Base-by-base conservation (phyloP, 2,329 filamentous ascomycete genomes). In the Ramichloridium luteum region DNA sequence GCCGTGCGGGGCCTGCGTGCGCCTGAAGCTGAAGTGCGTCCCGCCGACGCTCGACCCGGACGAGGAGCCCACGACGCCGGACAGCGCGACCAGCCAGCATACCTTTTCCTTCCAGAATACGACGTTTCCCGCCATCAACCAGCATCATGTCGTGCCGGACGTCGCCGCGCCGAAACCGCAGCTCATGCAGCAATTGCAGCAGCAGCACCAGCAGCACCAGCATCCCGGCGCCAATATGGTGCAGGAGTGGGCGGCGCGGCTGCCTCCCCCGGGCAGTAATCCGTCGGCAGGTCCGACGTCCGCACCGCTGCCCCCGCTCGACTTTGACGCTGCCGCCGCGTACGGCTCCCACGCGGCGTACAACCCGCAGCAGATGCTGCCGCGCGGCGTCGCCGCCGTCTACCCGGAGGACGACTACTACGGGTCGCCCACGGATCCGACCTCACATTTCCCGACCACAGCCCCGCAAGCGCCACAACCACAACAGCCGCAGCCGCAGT, bases 1-100 rank as follows among this genome's bases (percentile, higher is more conserved):
- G 88, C 90, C 90, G 16, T 96, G 88, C 58, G 90, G 86, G 25
- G 84, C 90, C 20, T 98, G 88, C 56, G 80, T 85, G 40, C 75
- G 88, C 29, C 66, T 96, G 40, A 96, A 94, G 63, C 71, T 94
- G 37, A 82, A 90, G 49, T 96, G 90, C 56, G 78, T 94, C 15
- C 84, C 85, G 27, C 90, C 88, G 3, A 85, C 83, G 35, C 77
- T 85, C 36, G 75, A 74, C 39, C 79, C 80, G 47, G 80, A 85
- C 47, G 74, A 76, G 31, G 68, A 68, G 16, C 45, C 44, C 17
- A 41, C 47, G 6, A 32, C 36, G 13, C 30, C 39, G 13, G 40
- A 45, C 30, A 35, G 36, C 25, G 32, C 38, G n/a, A 23, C 45
- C 5, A 42, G 39, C 13, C 43, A 47, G 27, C 44, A 43, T 12